Percentiles rank a stretch among this genome's conserved stretches.
Evolutionary conservation across 1,139 yeast genomes (phyloP).

Genomic region (Kodamaea arcana): DNA sequence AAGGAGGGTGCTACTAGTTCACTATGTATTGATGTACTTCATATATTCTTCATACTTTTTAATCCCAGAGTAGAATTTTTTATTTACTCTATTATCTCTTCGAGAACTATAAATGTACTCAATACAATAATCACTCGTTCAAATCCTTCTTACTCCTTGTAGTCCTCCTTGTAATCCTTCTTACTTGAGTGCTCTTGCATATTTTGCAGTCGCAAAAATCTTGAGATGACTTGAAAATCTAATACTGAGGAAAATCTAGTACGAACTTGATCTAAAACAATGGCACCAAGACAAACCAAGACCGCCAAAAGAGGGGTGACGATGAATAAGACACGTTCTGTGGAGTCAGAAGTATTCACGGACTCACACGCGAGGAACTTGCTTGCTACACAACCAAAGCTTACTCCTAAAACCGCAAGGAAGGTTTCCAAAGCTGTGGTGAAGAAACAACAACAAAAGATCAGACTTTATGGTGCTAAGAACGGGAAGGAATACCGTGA

Average conservation of each 20-base stretch:
- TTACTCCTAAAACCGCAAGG: constrained; percentile 56
- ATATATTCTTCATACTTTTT: no score
- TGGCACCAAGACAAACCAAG: constrained; percentile 59
- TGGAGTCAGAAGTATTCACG: constrained; percentile 61
- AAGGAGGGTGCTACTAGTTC: no score
- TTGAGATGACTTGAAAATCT: neutral
- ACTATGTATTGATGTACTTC: no score
- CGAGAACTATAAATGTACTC: no score
- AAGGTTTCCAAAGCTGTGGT: constrained; percentile 49
- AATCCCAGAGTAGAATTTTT: no score
- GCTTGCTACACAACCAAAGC: constrained; percentile 56
- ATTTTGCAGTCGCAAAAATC: neutral
- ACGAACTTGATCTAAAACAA: constrained; percentile 13
- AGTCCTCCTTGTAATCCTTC: neutral
- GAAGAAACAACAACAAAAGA: constrained; percentile 62
- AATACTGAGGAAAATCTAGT: no score
- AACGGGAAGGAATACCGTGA: constrained; percentile 68
- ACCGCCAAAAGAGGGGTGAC: constrained; percentile 52
- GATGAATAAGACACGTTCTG: constrained; percentile 52
- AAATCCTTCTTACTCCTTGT: neutral
- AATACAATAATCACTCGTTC: no score
- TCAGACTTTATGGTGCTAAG: constrained; percentile 66
- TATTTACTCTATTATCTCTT: no score
- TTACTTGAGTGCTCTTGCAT: neutral
- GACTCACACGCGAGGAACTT: constrained; percentile 66